Evolutionary conservation across 768 basidiomycete genomes (phyloP).

Genomic region (Agaricus subrufescens): DNA sequence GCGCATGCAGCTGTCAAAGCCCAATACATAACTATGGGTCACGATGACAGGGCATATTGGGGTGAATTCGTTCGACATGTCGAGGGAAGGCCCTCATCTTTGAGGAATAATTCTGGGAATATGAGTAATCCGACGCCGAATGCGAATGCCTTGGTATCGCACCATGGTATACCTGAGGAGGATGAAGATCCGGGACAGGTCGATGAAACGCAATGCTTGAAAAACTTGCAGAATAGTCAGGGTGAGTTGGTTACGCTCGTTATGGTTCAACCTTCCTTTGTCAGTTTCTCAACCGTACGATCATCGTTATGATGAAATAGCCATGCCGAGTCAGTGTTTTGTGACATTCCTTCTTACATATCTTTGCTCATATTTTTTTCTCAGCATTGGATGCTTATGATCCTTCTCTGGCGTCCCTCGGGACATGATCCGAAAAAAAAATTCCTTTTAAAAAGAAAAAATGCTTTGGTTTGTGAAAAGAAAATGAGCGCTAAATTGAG

Average conservation of each 20-base stretch:
- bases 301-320: no score
- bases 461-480: no score
- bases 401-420: conserved; percentile 1
- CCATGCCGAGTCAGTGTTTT: conserved; percentile 5
- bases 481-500: no score
- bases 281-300: not conserved
- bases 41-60: conserved; percentile 59
- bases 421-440: no score
- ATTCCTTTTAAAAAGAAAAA: no score
- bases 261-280: not conserved
- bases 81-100: conserved; percentile 41
- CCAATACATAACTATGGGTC: conserved; percentile 51
- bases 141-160: conserved; percentile 5
- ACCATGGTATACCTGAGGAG: conserved; percentile 15
- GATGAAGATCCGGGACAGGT: conserved; percentile 16
- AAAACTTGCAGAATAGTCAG: conserved; percentile 5
- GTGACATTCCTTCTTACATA: not conserved
- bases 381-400: conserved; percentile 5
- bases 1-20: conserved; percentile 43
- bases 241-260: not conserved
- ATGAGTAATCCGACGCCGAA: conserved; percentile 7
- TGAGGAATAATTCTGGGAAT: conserved; percentile 16
- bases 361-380: not conserved
- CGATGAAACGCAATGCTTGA: conserved; percentile 17
- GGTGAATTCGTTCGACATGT: conserved; percentile 62